Percentiles rank a stretch among this genome's conserved stretches.
Conservation (phyloP, 2,329 filamentous ascomycete species). For the Nemania abortiva region DNA sequence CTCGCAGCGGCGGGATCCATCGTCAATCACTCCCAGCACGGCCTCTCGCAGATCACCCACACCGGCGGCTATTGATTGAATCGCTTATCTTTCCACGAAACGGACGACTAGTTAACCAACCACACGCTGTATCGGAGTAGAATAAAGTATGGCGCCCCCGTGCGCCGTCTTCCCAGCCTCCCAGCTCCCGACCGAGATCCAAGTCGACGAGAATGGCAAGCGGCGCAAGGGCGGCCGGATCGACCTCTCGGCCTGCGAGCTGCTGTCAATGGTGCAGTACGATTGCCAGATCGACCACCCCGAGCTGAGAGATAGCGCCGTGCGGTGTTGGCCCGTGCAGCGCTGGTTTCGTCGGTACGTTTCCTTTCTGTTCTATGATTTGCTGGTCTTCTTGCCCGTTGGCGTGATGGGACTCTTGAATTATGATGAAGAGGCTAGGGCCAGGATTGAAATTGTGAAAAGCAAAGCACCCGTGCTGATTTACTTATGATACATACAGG, state of each 20-base stretch:
- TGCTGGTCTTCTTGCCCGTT: not conserved
- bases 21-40: too few species aligned
- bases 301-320: constrained; percentile 58
- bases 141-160: constrained; percentile 66
- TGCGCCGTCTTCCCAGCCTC: constrained; percentile 66
- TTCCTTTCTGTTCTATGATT: not conserved
- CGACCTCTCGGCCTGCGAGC: constrained; percentile 67
- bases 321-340: constrained; percentile 68
- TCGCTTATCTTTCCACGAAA: not conserved
- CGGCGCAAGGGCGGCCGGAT: constrained; percentile 64
- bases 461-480: not conserved
- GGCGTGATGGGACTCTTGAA: not conserved
- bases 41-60: too few species aligned
- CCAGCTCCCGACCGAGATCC: constrained; percentile 63
- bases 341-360: constrained; percentile 71
- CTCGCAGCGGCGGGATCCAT: constrained; percentile 56
- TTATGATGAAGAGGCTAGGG: not conserved
- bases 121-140: not conserved
- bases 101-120: not conserved
- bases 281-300: constrained; percentile 67
- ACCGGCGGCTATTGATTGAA: not conserved
- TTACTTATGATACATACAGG: constrained; percentile 52
- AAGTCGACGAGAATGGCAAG: constrained; percentile 63
- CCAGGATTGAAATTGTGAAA: not conserved
- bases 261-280: constrained; percentile 71